These are phyloP conservation scores for Corchorus capsularis DNA, from an alignment of 345 rosid genomes.

Conservation along the genomic window DNA sequence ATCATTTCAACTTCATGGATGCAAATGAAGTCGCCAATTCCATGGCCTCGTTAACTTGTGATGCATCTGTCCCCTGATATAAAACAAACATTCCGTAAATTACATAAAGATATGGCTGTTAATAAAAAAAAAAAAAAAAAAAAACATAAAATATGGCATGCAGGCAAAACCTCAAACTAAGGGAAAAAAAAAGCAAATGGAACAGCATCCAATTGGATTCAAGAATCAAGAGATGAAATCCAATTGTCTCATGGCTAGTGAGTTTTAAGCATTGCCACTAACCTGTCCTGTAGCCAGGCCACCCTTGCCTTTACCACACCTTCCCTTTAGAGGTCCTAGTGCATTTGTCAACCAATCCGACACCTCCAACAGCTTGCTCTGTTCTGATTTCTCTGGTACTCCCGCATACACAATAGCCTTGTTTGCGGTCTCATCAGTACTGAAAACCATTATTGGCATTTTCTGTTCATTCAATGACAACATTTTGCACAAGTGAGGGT, in stretches of 20 bases:
- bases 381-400: constrained; percentile 65
- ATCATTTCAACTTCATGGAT: constrained; percentile 70
- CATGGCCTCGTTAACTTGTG: constrained; percentile 65
- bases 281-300: constrained; percentile 98
- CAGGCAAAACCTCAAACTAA: no score
- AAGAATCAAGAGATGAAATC: neutral
- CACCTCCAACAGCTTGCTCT: constrained; percentile 66
- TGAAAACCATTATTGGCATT: constrained; percentile 82
- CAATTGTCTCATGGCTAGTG: neutral
- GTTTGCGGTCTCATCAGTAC: constrained; percentile 76
- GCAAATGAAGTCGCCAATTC: constrained; percentile 71
- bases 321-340: constrained; percentile 78
- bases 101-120: neutral
- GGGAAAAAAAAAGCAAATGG: no score
- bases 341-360: constrained; percentile 89
- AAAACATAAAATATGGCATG: no score
- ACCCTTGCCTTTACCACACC: constrained; percentile 86
- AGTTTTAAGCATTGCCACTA: constrained; percentile 16
- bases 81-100: constrained; percentile 1
- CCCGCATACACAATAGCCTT: constrained; percentile 94
- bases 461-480: constrained; percentile 48
- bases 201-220: neutral
- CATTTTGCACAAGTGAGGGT: neutral
- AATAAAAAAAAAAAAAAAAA: no score
- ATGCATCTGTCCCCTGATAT: constrained; percentile 82